Base-by-base conservation (phyloP, 345 rosid species). In the Capsella bursapastoris region DNA sequence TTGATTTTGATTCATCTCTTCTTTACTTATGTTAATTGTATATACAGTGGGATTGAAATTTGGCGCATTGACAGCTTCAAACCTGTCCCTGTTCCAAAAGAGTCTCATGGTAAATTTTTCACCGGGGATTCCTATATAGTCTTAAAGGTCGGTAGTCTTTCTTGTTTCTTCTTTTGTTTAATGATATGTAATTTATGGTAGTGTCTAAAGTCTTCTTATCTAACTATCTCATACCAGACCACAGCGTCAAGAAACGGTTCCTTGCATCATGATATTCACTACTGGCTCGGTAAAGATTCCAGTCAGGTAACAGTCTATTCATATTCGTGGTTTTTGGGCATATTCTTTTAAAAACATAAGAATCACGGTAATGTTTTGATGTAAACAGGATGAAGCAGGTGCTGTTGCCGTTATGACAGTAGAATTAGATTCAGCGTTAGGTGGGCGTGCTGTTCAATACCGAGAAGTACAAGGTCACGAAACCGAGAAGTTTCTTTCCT, bases 391-490 rank as follows among this genome's bases (percentile, higher is more conserved):
- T 71, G 98, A 96, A 87, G 96, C 96, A 53, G 98, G 98, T 81
- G 74, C 85, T 55, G 97, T 95, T 60, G 96, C 96, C 55, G 69
- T 90, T 71, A 90, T 85, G 86, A 92, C 98, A 58, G 93, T 96
- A 75, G 99, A 96, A 72, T 83, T 96, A 50, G 99, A 96, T 88
- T 97, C 99, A 57, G 93, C 96, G 15, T 96, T 96, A 67, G 99
- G 99, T 70, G 99, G 99, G 41, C 97, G 96, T 74, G 99, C 97
- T 47, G 97, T 96, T 65, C 99, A 96, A 75, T 96, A 92, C 83
- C 92, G 98, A 80, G 99, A 96, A 87, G 85, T 84, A 14, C 99
- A 96, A 71, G 95, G 98, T 62, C 95, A 96, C 16, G 99, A 96
- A 79, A 87, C 96, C 0, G 98, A 92, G 77, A 96, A 87, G 84